phyloP scores from a whole-genome alignment of 2,329 filamentous ascomycete genomes.

The Alternaria brassicicola region DNA sequence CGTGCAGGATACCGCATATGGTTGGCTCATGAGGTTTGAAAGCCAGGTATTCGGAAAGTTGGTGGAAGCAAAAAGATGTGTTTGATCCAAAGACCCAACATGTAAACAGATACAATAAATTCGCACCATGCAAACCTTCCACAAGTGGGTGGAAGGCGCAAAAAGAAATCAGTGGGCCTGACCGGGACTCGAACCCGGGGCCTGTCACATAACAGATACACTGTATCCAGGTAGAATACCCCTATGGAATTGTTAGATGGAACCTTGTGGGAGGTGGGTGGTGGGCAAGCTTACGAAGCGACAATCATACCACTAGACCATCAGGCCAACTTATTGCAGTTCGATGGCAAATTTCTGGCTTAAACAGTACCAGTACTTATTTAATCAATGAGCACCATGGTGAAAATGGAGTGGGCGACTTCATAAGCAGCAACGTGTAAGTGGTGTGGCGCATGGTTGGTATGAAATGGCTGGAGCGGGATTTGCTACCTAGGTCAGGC shows the following conservation, averaged over 20 bases:
- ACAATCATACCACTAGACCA: slow-evolving; percentile 45
- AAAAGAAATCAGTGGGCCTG: slow-evolving; percentile 28
- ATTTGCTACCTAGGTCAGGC: not conserved
- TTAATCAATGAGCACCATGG: no score
- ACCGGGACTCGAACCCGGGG: slow-evolving; percentile 48
- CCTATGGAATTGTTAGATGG: not conserved
- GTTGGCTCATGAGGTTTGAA: no score
- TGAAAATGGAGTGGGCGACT: no score
- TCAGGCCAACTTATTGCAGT: slow-evolving; percentile 24
- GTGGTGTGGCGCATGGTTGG: not conserved
- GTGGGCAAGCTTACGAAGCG: slow-evolving; percentile 29
- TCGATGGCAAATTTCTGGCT: slow-evolving; percentile 8
- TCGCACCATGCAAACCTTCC: no score
- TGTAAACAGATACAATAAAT: no score
- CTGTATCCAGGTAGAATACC: slow-evolving; percentile 30
- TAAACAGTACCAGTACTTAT: not conserved
- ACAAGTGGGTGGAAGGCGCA: no score
- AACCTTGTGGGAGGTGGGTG: not conserved
- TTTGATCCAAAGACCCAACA: no score
- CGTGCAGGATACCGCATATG: no score
- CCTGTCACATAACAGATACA: slow-evolving; percentile 43
- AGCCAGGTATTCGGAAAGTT: no score
- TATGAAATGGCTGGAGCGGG: not conserved
- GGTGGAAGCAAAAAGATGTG: no score
- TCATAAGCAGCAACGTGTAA: not conserved